Base-by-base conservation (phyloP, 2,329 filamentous ascomycete species). In the Aspergillus piperis region DNA sequence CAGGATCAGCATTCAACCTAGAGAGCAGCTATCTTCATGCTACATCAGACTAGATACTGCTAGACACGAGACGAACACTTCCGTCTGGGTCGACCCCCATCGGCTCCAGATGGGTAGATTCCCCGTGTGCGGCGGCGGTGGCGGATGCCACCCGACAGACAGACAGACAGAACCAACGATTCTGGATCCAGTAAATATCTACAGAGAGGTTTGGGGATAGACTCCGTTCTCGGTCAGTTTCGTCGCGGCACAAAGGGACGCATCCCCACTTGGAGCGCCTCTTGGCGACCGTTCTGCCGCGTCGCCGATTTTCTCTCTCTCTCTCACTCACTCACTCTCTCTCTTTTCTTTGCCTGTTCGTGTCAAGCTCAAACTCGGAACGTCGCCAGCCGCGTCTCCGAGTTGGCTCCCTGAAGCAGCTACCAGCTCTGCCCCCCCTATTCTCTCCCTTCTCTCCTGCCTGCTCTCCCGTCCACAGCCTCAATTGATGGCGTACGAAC, bases 401-500 rank as follows among this genome's bases (percentile, higher is more conserved):
- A 32, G 11, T 15, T 21, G 21, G 21, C 21, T 50, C 21, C 23
- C 10, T 25, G 30, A 32, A 32, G 30, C 11, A 32, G 30, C 30
- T 30, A 30, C 27, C 8, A 30, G 8, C 8, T 11, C 27, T 30
- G 7, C 8, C 8, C 27, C 30, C 32, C 32, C 10, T 36, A 36
- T 36, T 36, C 32, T 36, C 32, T 36, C 3, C 27, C 27, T 15
- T 17, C 52, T 21, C 27, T 15, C 52, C 39, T 38, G 38, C 36
- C 32, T 30, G 27, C 54, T 61, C 23, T 38, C 27, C 25, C 27
- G 17, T 19, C 50, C 54, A 52, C 44, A 17, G 56, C 58, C 50
- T 55, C 54, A 36, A 38, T 47, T 49, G 23, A 44, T 54, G 61
- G 61, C 50, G 38, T 60, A 57, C 17, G 50, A 60, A 62, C 61